A percentile compares a stretch with the other conserved stretches of the same genome.
phyloP scores from a whole-genome alignment of 1,139 yeast species.

The Kluyveromyces sp. region DNA sequence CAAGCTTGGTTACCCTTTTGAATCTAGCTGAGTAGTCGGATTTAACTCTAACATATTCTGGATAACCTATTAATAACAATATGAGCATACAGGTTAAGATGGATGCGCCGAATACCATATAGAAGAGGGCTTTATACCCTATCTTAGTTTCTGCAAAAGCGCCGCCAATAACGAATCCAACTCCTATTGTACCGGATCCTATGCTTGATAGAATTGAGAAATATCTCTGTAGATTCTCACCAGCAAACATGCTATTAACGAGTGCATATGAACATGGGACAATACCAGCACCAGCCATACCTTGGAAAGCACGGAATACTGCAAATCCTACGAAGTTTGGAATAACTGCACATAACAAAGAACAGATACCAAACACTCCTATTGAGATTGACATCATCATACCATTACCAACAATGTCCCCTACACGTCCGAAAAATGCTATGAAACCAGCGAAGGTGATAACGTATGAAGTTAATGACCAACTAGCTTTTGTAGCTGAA shows the following conservation, averaged over 20 bases:
- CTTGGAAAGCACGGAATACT: constrained; percentile 35
- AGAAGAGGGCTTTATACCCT: constrained; percentile 31
- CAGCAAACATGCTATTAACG: constrained; percentile 28
- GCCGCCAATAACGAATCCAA: constrained; percentile 33
- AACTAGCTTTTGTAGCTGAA: constrained; percentile 10
- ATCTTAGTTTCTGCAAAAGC: constrained; percentile 28
- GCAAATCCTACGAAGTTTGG: constrained; percentile 28
- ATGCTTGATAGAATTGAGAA: constrained; percentile 21
- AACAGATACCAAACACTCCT: constrained; percentile 16
- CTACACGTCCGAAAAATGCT: constrained; percentile 26
- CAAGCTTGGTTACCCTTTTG: constrained; percentile 15
- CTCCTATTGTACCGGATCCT: constrained; percentile 26
- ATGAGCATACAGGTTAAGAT: neutral
- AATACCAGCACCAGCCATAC: constrained; percentile 32
- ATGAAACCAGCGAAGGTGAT: constrained; percentile 30
- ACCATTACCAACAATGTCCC: constrained; percentile 29
- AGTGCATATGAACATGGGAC: constrained; percentile 31
- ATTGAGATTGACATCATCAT: constrained; percentile 14
- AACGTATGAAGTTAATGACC: constrained; percentile 31
- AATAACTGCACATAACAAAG: constrained; percentile 26
- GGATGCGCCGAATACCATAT: constrained; percentile 23
- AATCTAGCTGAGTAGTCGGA: constrained; percentile 11
- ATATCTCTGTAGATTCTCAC: constrained; percentile 22
- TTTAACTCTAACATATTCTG: constrained; percentile 10
- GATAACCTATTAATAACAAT: neutral